Evolutionary conservation across 1,284 basidiomycete species (phyloP), one percentile per base, ranked within the genome.

Genomic region (Blastosporella zonata): DNA sequence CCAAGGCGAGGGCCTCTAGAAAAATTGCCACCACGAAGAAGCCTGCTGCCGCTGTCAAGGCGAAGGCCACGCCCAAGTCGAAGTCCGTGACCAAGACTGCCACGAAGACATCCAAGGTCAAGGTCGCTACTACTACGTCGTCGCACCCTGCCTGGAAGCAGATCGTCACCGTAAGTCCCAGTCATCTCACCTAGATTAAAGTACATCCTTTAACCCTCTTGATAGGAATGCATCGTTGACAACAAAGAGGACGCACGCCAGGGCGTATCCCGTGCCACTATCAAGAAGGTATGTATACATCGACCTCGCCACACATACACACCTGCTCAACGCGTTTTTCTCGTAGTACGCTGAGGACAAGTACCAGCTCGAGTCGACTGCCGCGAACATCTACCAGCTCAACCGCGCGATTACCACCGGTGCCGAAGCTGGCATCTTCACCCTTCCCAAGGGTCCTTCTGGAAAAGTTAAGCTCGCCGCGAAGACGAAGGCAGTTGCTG

Each of bases 191-290:
- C 50, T 22, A 33, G 10, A n/a, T 18, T 48, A 18, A 34, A 43
- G 35, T 33, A 34, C 51, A 25, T 44, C 29, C 20, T n/a, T 52
- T 55, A 38, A 33, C 15, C 29, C 47, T 27, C 2, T 13, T 44
- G 37, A 8, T 55, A 83, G 81, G 87, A 90, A 70, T 86, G 84
- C 60, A 86, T 93, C 67, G 61, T 70, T 47, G 74, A 71, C 25
- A 74, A 86, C 65, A 79, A 80, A 53, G 80, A 81, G 44, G 87
- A 87, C 34, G 72, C 77, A 28, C 82, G 86, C 47, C 59, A 70
- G 47, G 90, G 90, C 60, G 87, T 91, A 42, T 90, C 88, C 33
- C 79, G 90, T 50, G 73, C 74, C 37, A 79, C 79, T 35, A 86
- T 93, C 67, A 93, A 93, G 78, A 93, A 91, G 82, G 78, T 75